A percentile compares a stretch with the other conserved stretches of the same genome.
Evolutionary conservation across 139 green algal genomes (phyloP).

Genomic region (Micromonas pusilla): DNA sequence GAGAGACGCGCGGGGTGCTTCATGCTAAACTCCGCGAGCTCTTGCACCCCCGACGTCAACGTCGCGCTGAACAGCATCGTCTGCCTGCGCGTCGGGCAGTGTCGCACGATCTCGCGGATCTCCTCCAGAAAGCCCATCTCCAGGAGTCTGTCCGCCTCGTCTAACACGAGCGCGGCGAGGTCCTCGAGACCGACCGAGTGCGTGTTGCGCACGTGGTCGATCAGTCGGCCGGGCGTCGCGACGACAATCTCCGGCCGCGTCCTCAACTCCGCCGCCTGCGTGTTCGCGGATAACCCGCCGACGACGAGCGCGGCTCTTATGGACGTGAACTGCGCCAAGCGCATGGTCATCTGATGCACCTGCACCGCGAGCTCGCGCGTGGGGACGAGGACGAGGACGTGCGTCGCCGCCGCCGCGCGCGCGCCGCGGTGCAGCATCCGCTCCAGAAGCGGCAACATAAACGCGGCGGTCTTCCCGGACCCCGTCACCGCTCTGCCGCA

Average conservation of each 20-base stretch:
- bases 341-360: constrained; percentile 87
- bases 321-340: constrained; percentile 90
- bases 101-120: constrained; percentile 73
- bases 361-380: constrained; percentile 90
- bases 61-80: constrained; percentile 89
- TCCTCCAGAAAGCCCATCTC: constrained; percentile 79
- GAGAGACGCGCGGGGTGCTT: constrained; percentile 79
- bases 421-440: constrained; percentile 74
- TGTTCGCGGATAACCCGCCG: constrained; percentile 71
- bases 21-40: constrained; percentile 68
- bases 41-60: constrained; percentile 48
- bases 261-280: constrained; percentile 73
- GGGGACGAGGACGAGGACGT: constrained; percentile 77
- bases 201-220: constrained; percentile 93
- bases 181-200: constrained; percentile 80
- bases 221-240: constrained; percentile 78
- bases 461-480: constrained; percentile 95
- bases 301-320: constrained; percentile 81
- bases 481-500: constrained; percentile 91
- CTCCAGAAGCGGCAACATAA: constrained; percentile 86
- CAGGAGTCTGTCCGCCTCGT: constrained; percentile 87
- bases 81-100: constrained; percentile 78
- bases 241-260: constrained; percentile 80
- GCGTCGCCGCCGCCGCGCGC: constrained; percentile 58
- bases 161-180: constrained; percentile 80